phyloP scores from a whole-genome alignment of 176 grass and related monocot genomes.

The Dactylis glomerata region DNA sequence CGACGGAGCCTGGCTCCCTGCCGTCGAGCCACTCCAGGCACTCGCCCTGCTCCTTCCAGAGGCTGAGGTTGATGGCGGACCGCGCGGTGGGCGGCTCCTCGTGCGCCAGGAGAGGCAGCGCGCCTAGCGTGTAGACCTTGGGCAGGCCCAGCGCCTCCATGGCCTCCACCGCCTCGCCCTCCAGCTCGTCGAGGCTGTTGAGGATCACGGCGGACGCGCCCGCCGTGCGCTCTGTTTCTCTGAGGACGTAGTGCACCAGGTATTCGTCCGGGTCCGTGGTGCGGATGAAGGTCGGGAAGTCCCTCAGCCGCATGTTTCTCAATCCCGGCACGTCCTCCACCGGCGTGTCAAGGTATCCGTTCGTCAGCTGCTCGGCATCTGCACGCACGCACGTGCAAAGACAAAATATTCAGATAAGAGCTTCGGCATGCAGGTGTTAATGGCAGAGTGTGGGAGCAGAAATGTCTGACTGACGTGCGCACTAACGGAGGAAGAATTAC shows the following conservation, averaged over 20 bases:
- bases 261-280: slow-evolving; percentile 54
- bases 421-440: not conserved
- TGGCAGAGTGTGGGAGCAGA: not conserved
- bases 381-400: not conserved
- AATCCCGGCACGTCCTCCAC: slow-evolving; percentile 69
- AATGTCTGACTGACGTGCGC: not conserved
- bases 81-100: slow-evolving; percentile 34
- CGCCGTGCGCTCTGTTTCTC: slow-evolving; percentile 36
- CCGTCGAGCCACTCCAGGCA: slow-evolving; percentile 60
- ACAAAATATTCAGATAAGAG: not conserved
- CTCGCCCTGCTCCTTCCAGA: slow-evolving; percentile 69
- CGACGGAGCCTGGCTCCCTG: slow-evolving; percentile 39
- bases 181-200: slow-evolving; percentile 56
- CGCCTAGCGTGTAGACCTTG: slow-evolving; percentile 61
- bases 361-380: slow-evolving; percentile 51
- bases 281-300: slow-evolving; percentile 77
- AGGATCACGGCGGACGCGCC: slow-evolving; percentile 56
- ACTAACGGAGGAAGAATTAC: not conserved
- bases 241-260: slow-evolving; percentile 42
- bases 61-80: slow-evolving; percentile 33
- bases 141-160: slow-evolving; percentile 37
- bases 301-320: slow-evolving; percentile 46
- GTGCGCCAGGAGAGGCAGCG: slow-evolving; percentile 45
- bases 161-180: slow-evolving; percentile 48
- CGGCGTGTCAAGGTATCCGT: slow-evolving; percentile 68